These are phyloP conservation scores for Alternaria postmessia DNA, from an alignment of 2,329 filamentous ascomycete genomes.

Conservation along the genomic window DNA sequence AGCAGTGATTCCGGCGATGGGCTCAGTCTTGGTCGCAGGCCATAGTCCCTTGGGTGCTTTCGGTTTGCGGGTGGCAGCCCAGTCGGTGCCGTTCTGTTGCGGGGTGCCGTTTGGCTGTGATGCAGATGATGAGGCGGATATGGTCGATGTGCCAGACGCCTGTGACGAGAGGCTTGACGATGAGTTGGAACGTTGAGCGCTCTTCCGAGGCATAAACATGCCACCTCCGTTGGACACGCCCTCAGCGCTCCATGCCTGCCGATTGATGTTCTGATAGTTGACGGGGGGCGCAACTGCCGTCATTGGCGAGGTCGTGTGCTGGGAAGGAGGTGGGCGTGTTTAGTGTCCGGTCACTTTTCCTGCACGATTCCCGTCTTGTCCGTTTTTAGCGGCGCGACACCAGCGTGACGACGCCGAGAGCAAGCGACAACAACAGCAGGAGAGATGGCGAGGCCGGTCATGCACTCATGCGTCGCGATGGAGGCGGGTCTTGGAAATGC, in stretches of 20 bases:
- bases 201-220: slow-evolving; percentile 89
- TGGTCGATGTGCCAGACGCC: slow-evolving; percentile 71
- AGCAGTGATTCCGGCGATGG: slow-evolving; percentile 68
- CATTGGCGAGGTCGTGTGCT: slow-evolving; percentile 56
- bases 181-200: slow-evolving; percentile 85
- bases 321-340: slow-evolving; percentile 28
- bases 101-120: slow-evolving; percentile 69
- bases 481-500: slow-evolving; percentile 17
- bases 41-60: slow-evolving; percentile 66
- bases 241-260: slow-evolving; percentile 69
- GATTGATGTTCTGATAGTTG: slow-evolving; percentile 68
- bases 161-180: slow-evolving; percentile 79
- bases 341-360: slow-evolving; percentile 35
- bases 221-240: slow-evolving; percentile 67
- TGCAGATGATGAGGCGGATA: slow-evolving; percentile 62
- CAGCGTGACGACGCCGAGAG: slow-evolving; percentile 36
- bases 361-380: slow-evolving; percentile 34
- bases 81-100: slow-evolving; percentile 47
- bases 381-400: slow-evolving; percentile 39
- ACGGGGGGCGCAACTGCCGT: slow-evolving; percentile 72
- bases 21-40: slow-evolving; percentile 71
- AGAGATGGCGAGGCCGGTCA: slow-evolving; percentile 29
- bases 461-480: slow-evolving; percentile 39
- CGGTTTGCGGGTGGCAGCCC: slow-evolving; percentile 56
- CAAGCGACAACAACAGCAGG: slow-evolving; percentile 25